These are phyloP conservation scores for Ceratocystis ficicola DNA, from an alignment of 2,329 filamentous ascomycete genomes.

Conservation along the genomic window DNA sequence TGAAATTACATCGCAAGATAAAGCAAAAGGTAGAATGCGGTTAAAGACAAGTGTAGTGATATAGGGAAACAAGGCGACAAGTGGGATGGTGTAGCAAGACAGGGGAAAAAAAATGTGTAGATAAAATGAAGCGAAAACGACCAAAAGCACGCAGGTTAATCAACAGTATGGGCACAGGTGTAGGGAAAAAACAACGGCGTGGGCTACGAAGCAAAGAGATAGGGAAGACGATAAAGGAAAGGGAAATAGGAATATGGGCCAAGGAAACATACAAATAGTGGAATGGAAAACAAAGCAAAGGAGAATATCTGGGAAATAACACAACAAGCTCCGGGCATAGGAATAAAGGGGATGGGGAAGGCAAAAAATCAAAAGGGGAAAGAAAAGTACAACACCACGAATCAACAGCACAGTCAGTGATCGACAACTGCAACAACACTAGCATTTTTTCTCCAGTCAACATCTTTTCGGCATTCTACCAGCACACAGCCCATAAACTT, in stretches of 20 bases:
- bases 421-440: not conserved
- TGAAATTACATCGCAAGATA: constrained; percentile 8
- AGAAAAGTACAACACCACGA: constrained; percentile 10
- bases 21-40: not conserved
- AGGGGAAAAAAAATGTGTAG: not conserved
- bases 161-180: constrained; percentile 8
- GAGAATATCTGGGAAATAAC: not conserved
- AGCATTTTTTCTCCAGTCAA: not conserved
- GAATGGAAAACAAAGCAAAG: not conserved
- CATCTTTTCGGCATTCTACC: not conserved
- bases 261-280: constrained; percentile 1
- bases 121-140: constrained; percentile 8
- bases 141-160: not conserved
- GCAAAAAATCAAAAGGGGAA: not conserved
- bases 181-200: not conserved
- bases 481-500: not conserved
- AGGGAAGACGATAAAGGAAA: not conserved
- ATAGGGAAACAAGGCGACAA: not conserved
- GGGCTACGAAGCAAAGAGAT: not conserved
- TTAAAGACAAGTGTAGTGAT: not conserved
- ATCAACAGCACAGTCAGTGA: not conserved
- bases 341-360: not conserved
- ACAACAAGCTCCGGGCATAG: not conserved
- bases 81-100: not conserved
- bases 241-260: not conserved